Percentiles rank a stretch among this genome's conserved stretches.
phyloP scores from a whole-genome alignment of 2,329 filamentous ascomycete species.

The Penicillium sp. region DNA sequence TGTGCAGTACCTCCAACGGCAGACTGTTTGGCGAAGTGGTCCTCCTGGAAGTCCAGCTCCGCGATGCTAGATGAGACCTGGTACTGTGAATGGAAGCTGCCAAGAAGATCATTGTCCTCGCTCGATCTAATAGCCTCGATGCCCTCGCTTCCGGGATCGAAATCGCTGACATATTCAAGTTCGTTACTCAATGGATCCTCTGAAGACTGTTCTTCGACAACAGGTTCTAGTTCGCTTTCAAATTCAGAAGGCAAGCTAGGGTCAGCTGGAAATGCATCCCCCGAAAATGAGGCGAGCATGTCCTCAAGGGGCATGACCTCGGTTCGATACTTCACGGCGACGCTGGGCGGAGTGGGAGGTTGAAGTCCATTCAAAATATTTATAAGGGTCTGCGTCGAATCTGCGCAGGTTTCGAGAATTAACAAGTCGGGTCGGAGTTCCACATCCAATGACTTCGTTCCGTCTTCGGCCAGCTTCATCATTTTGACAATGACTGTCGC shows the following conservation, averaged over 20 bases:
- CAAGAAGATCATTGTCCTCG: conserved; percentile 40
- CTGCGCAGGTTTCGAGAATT: conserved; percentile 89
- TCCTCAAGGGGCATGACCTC: conserved; percentile 81
- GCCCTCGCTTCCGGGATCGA: conserved; percentile 45
- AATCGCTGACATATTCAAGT: conserved; percentile 53
- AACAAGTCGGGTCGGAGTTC: conserved; percentile 81
- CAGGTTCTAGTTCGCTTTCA: conserved; percentile 44
- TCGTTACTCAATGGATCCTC: conserved; percentile 40
- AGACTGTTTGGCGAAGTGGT: conserved; percentile 67
- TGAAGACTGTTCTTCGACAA: conserved; percentile 40
- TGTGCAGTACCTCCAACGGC: conserved; percentile 64
- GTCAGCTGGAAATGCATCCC: conserved; percentile 65
- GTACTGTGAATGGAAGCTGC: conserved; percentile 52
- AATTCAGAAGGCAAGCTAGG: conserved; percentile 22
- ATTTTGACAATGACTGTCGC: conserved; percentile 66
- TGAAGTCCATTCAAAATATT: conserved; percentile 71
- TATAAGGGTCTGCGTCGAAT: conserved; percentile 91
- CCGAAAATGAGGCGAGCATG: conserved; percentile 83
- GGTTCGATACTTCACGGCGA: conserved; percentile 79
- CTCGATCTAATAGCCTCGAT: conserved; percentile 39
- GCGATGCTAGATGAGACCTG: conserved; percentile 54
- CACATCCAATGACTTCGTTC: conserved; percentile 66
- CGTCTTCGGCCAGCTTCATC: conserved; percentile 51
- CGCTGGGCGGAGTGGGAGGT: conserved; percentile 77
- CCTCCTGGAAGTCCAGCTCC: conserved; percentile 68